A percentile compares a stretch with the other conserved stretches of the same genome.
phyloP scores from a whole-genome alignment of 805 yeast species.

The Myxozyma monticola region DNA sequence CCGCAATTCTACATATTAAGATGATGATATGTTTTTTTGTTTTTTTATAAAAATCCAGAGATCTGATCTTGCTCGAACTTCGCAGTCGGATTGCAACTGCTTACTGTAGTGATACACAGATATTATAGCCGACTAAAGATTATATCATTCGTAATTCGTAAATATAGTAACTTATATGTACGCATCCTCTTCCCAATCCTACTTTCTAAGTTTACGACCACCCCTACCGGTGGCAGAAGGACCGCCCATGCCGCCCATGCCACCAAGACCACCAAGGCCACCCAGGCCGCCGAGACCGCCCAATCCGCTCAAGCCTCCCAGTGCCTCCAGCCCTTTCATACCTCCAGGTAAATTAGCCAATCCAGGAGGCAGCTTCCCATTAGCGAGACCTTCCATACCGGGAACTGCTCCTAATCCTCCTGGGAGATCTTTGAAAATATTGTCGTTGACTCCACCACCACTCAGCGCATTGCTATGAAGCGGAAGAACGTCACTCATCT shows the following conservation, averaged over 20 bases:
- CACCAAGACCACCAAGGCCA: conserved; percentile 25
- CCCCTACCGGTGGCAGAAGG: conserved; percentile 16
- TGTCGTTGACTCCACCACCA: conserved; percentile 78
- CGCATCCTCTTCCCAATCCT: too few relatives aligned
- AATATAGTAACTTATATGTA: too few relatives aligned
- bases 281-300: conserved; percentile 24
- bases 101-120: not conserved
- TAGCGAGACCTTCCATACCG: conserved; percentile 33
- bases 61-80: too few relatives aligned
- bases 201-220: conserved; percentile 12
- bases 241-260: conserved; percentile 12
- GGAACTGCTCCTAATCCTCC: conserved; percentile 32
- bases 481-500: conserved; percentile 87
- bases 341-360: conserved; percentile 28
- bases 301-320: conserved; percentile 19
- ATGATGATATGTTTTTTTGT: too few relatives aligned
- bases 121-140: not conserved
- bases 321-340: conserved; percentile 19
- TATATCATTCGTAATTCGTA: too few relatives aligned
- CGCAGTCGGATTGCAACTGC: not conserved
- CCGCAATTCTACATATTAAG: too few relatives aligned
- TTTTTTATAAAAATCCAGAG: too few relatives aligned
- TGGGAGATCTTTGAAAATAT: conserved; percentile 32
- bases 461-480: conserved; percentile 74
- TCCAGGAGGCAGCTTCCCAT: conserved; percentile 34